Evolutionary conservation across 805 yeast genomes (phyloP), one percentile per base, ranked within the genome.

Genomic region (Zygosaccharomyces gambellarensis): DNA sequence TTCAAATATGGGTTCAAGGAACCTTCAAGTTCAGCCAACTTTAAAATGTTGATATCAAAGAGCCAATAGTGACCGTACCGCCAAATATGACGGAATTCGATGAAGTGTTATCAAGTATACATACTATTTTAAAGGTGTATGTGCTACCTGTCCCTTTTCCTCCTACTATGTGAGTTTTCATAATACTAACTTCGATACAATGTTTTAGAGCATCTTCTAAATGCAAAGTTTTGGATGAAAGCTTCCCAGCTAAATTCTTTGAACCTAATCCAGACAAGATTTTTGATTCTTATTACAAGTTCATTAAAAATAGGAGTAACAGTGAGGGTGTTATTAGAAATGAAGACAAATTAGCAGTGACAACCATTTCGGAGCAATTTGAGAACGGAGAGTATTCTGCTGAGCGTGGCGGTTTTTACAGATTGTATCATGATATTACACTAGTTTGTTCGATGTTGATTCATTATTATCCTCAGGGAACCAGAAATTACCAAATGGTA

Each of bases 341-440:
- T 29, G 67, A 65, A 36, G 61, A 59, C 30, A 55, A 53, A 28
- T 41, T 55, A 42, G 47, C 59, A 11, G 45, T 62, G 3, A 74
- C 78, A 0, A 73, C 80, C 0, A 71, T 84, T n/a, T 27, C 57
- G 0, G 64, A 70, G 4, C 78, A 77, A 55, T 70, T 72, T 53
- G 64, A 64, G 1, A 54, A 63, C 1, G 60, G 62, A 1, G 60
- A 67, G 14, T 84, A 84, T 59, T 60, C 51, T 4, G 50, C 64
- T 1, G 62, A 55, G 5, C 55, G 55, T n/a, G 50, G 62, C 8
- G 68, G 77, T 0, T 71, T 84, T 5, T 85, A 83, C 58, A 70
- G 70, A 39, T 59, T 86, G 10, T 85, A 73, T 58, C 92, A 86
- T 59, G 95, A 87, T 63, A 61, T 87, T 40, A 82, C 76, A 51